Percentiles rank a stretch among this genome's conserved stretches.
These are phyloP conservation scores for Puccinia triticina DNA, from an alignment of 1,284 basidiomycete genomes.

Conservation along the genomic window DNA sequence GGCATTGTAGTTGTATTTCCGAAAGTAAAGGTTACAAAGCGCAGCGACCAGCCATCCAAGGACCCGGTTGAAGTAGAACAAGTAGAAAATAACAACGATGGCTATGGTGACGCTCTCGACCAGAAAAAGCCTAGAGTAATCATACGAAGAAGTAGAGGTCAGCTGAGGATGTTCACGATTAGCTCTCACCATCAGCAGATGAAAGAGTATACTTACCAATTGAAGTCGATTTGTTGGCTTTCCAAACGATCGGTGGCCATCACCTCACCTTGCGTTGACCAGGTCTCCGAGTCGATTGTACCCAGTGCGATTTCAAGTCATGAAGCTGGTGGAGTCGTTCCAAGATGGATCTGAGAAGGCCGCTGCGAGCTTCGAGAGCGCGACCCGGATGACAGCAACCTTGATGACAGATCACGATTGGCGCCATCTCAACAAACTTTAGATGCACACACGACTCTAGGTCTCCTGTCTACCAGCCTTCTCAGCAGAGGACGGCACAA, in stretches of 20 bases:
- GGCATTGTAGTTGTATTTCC: constrained; percentile 69
- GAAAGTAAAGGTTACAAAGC: constrained; percentile 69
- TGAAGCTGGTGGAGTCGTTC: too few relatives aligned
- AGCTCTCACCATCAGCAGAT: background rate
- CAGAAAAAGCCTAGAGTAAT: constrained; percentile 63
- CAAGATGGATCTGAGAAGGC: background rate
- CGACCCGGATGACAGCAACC: background rate
- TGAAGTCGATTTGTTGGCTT: constrained; percentile 8
- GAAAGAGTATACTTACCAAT: constrained; percentile 16
- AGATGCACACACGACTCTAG: background rate
- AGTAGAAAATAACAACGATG: constrained; percentile 71
- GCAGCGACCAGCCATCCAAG: constrained; percentile 70
- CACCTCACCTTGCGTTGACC: background rate
- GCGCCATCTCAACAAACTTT: background rate
- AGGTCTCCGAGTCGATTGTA: background rate
- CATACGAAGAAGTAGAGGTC: background rate
- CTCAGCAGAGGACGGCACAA: too few relatives aligned
- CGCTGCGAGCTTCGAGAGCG: too few relatives aligned
- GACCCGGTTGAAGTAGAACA: constrained; percentile 87
- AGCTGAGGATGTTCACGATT: background rate
- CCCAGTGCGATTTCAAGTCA: background rate
- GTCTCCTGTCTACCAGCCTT: background rate
- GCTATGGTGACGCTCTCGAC: constrained; percentile 73
- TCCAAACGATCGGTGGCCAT: constrained; percentile 10
- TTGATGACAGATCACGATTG: background rate